Evolutionary conservation across 225 moss, liverwort and hornwort genomes (phyloP).

Genomic region (Asterella californica): DNA sequence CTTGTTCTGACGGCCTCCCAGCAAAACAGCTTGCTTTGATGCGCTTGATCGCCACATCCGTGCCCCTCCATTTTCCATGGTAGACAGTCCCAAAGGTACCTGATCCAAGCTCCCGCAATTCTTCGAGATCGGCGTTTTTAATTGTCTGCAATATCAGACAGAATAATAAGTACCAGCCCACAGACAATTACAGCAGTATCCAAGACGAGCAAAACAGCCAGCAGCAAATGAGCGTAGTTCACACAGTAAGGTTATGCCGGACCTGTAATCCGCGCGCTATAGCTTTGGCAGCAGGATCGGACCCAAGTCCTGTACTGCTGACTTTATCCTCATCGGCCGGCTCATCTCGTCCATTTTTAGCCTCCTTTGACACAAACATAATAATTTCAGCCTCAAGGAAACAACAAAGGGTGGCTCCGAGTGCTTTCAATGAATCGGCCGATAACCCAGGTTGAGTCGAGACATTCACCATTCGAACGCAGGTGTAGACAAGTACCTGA

Average conservation of each 20-base stretch:
- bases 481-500: constrained; percentile 24
- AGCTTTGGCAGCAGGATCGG: constrained; percentile 85
- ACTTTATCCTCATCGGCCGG: constrained; percentile 37
- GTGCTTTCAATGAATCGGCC: neutral
- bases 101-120: constrained; percentile 93
- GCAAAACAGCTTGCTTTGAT: constrained; percentile 99
- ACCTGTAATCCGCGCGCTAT: constrained; percentile 94
- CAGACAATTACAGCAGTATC: neutral
- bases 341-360: constrained; percentile 29
- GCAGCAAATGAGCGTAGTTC: neutral
- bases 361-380: constrained; percentile 36
- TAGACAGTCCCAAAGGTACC: constrained; percentile 99
- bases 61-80: constrained; percentile 98
- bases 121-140: constrained; percentile 88
- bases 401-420: neutral
- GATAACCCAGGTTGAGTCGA: neutral
- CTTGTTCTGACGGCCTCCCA: constrained; percentile 91
- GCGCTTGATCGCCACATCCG: constrained; percentile 98
- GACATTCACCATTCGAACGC: neutral
- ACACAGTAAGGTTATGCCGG: neutral
- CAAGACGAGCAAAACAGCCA: neutral
- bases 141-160: constrained; percentile 60
- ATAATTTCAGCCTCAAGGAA: constrained; percentile 8
- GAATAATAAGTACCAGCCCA: neutral
- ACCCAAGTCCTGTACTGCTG: constrained; percentile 44